Base-by-base conservation (phyloP, 2,329 filamentous ascomycete genomes). In the Penicillium sp. region DNA sequence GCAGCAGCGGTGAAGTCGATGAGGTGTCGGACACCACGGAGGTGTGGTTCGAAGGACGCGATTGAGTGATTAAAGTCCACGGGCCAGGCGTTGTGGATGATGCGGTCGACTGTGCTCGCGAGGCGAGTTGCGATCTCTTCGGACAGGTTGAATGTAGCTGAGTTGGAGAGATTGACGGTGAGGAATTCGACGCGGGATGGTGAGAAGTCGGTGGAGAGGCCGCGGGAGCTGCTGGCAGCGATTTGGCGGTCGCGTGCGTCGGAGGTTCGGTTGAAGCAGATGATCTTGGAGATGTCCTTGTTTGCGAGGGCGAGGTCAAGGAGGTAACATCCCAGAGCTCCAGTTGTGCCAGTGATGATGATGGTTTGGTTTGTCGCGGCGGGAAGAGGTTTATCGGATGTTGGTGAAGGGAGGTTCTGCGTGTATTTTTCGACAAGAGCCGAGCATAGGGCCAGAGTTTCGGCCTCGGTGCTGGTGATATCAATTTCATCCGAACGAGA, bases 71-170 rank as follows among this genome's bases (percentile, higher is more conserved):
- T 82, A 74, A 89, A 89, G 72, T 89, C 88, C 22, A 89, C 87
- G 1, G 83, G 79, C 87, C 87, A 89, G 19, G 86, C 86, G 5
- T 86, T 78, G 69, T 89, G 86, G 59, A 90, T 81, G 17, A 91
- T 78, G 3, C 40, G 53, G 19, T 63, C 61, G 15, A 59, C 50
- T 15, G 38, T 37, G 22, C 13, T 13, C 19, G 10, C 19, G 50
- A 53, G 50, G 13, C n/a, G 6, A 22, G 10, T 44, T 28, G 13
- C 3, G 10, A 5, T 55, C n/a, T 55, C 38, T 42, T 42, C 37
- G 9, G 22, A 17, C 17, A 42, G 37, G 24, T 47, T 53, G 30
- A 56, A 38, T 26, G 33, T 53, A 19, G 49, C 33, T 37, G 50
- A 42, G 30, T n/a, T 15, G n/a, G 51, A 54, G 33, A 63, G 47